A percentile compares a stretch with the other conserved stretches of the same genome.
These are phyloP conservation scores for Aspergillus steynii DNA, from an alignment of 495 filamentous ascomycete genomes.

Conservation along the genomic window DNA sequence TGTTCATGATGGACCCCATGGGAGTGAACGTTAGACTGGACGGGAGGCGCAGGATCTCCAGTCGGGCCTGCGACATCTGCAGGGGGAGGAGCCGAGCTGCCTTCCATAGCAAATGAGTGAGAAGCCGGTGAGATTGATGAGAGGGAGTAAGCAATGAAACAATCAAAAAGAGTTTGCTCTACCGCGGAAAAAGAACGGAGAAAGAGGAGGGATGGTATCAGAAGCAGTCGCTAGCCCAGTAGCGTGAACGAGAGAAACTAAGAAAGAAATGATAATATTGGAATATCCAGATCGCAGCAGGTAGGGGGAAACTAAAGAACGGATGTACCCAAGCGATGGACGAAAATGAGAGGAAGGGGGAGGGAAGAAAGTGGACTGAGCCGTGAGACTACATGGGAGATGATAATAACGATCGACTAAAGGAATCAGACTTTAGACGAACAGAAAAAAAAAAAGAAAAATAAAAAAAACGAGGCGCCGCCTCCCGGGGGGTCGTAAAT, in stretches of 20 bases:
- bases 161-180: background rate
- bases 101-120: conserved; percentile 6
- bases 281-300: background rate
- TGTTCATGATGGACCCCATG: conserved; percentile 23
- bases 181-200: background rate
- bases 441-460: background rate
- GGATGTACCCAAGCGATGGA: background rate
- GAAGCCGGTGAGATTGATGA: background rate
- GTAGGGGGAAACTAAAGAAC: background rate
- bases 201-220: conserved; percentile 6
- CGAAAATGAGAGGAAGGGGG: background rate
- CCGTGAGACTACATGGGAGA: conserved; percentile 2
- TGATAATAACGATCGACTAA: background rate
- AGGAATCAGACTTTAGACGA: background rate
- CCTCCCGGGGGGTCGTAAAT: background rate
- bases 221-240: background rate
- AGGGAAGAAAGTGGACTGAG: conserved; percentile 3
- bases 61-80: conserved; percentile 22
- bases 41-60: conserved; percentile 28
- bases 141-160: background rate
- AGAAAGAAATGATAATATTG: background rate
- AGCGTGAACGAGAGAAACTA: background rate
- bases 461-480: background rate
- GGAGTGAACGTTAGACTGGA: conserved; percentile 24
- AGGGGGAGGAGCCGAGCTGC: conserved; percentile 13